A percentile compares a stretch with the other conserved stretches of the same genome.
phyloP scores from a whole-genome alignment of 2,329 filamentous ascomycete genomes.

The Fusarium aywerte region DNA sequence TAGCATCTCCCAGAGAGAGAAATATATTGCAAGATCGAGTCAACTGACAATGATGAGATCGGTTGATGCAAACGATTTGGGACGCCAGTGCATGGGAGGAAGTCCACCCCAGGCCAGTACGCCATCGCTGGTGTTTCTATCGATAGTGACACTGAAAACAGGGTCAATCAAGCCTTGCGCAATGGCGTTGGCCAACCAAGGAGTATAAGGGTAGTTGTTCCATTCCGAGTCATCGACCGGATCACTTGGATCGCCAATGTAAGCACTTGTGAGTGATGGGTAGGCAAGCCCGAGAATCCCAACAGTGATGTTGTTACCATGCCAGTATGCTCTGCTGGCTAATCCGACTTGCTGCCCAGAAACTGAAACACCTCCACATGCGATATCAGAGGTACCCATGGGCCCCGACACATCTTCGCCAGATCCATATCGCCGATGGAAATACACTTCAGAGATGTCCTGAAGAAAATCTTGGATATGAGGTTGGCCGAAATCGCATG shows the following conservation, averaged over 20 bases:
- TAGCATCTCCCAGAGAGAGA: background rate
- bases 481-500: conserved; percentile 56
- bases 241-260: conserved; percentile 54
- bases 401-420: conserved; percentile 60
- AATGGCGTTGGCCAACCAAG: conserved; percentile 61
- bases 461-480: conserved; percentile 55
- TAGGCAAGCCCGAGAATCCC: conserved; percentile 64
- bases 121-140: conserved; percentile 59
- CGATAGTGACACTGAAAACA: conserved; percentile 60
- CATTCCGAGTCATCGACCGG: conserved; percentile 53
- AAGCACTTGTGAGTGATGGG: conserved; percentile 61
- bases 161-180: conserved; percentile 58
- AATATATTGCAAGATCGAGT: background rate
- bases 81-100: conserved; percentile 52
- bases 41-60: conserved; percentile 59
- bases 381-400: conserved; percentile 59
- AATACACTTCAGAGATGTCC: conserved; percentile 56
- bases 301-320: conserved; percentile 63
- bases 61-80: conserved; percentile 48
- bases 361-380: conserved; percentile 58
- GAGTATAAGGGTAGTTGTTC: conserved; percentile 57
- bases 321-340: conserved; percentile 62
- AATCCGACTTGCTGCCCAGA: conserved; percentile 60
- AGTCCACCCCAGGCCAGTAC: conserved; percentile 61
- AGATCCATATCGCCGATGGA: conserved; percentile 60